A percentile compares a stretch with the other conserved stretches of the same genome.
These are phyloP conservation scores for Purpureocillium takamizusanense DNA, from an alignment of 2,329 filamentous ascomycete genomes.

Conservation along the genomic window DNA sequence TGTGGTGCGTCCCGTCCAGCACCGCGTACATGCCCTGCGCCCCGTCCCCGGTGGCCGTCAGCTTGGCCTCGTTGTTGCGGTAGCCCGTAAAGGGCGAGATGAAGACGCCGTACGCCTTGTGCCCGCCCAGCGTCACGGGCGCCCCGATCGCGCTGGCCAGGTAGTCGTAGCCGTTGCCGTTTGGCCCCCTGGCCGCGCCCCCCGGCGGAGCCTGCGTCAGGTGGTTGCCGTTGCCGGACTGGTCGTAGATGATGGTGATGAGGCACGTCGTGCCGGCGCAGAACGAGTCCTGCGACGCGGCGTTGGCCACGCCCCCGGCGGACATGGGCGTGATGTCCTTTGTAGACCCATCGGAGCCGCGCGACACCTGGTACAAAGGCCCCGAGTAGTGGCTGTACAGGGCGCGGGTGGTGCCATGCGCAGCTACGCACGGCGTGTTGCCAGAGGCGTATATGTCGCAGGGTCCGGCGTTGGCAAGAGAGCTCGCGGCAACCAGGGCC, in stretches of 20 bases:
- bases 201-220: constrained; percentile 50
- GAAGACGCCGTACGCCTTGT: constrained; percentile 57
- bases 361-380: too few relatives aligned
- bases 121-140: constrained; percentile 49
- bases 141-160: constrained; percentile 50
- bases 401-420: too few relatives aligned
- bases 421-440: too few relatives aligned
- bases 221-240: constrained; percentile 53
- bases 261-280: constrained; percentile 52
- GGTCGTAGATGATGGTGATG: constrained; percentile 57
- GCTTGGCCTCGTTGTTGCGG: constrained; percentile 44
- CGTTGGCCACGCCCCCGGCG: constrained; percentile 51
- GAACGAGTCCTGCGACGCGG: constrained; percentile 51
- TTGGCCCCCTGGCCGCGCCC: constrained; percentile 47
- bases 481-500: not conserved
- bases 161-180: constrained; percentile 48
- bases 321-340: too few relatives aligned
- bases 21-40: constrained; percentile 53
- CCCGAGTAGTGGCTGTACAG: too few relatives aligned
- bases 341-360: too few relatives aligned
- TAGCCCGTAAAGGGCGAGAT: constrained; percentile 54
- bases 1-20: constrained; percentile 51
- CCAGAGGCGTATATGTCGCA: too few relatives aligned
- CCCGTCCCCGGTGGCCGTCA: constrained; percentile 44
- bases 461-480: constrained; percentile 25